Conservation (phyloP, 1,139 yeast genomes). For the Kluyveromyces sp. region DNA sequence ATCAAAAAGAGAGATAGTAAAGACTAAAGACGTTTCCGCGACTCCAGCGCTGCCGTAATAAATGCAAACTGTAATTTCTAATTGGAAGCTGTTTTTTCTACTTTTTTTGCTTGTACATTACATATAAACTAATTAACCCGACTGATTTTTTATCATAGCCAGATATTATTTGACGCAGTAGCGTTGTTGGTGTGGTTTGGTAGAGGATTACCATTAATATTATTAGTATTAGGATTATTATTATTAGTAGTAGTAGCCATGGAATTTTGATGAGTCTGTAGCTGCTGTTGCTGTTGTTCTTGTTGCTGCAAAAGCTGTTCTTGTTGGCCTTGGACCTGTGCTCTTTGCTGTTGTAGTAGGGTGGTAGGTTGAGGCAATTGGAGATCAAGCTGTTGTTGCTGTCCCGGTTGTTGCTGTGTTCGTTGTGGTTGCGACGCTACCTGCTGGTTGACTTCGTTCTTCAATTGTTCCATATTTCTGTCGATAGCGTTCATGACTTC, state of each 20-base stretch:
- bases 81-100: neutral
- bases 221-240: slow-evolving; percentile 1
- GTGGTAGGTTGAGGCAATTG: slow-evolving; percentile 4
- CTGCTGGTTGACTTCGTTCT: slow-evolving; percentile 13
- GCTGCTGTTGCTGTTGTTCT: slow-evolving; percentile 7
- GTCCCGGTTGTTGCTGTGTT: slow-evolving; percentile 7
- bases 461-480: slow-evolving; percentile 24
- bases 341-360: slow-evolving; percentile 13
- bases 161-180: slow-evolving; percentile 4
- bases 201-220: slow-evolving; percentile 6
- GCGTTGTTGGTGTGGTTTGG: slow-evolving; percentile 1
- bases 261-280: neutral
- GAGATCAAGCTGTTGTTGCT: neutral
- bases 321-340: slow-evolving; percentile 13
- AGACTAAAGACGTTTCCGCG: too few species aligned
- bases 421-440: slow-evolving; percentile 10
- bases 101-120: neutral
- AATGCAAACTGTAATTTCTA: too few species aligned
- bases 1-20: too few species aligned
- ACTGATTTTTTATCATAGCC: neutral
- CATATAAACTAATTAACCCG: too few species aligned
- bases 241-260: neutral
- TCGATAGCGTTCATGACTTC: slow-evolving; percentile 25
- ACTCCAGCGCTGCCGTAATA: too few species aligned
- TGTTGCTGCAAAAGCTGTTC: slow-evolving; percentile 4